These are phyloP conservation scores for Citrus hindsii DNA, from an alignment of 345 rosid genomes.

Conservation along the genomic window DNA sequence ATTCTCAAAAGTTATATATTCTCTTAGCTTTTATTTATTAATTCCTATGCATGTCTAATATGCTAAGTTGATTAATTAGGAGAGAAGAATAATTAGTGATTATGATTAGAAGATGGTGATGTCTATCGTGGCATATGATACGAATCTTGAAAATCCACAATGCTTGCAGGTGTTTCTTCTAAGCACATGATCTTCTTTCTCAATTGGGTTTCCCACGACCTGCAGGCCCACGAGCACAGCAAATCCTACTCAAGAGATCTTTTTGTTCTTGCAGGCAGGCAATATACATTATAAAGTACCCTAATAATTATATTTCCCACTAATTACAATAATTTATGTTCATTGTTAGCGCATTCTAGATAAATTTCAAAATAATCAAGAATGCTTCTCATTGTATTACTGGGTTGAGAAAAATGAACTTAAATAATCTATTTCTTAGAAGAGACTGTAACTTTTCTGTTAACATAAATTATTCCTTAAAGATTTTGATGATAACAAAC, in stretches of 20 bases:
- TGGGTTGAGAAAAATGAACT: no score
- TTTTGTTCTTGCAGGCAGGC: not conserved
- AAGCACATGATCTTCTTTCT: constrained; percentile 1
- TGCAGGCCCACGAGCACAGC: not conserved
- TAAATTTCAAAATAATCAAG: no score
- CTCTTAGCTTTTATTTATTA: not conserved
- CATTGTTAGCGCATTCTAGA: not conserved
- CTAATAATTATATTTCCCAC: not conserved
- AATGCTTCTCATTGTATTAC: no score
- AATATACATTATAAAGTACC: no score
- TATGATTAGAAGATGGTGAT: not conserved
- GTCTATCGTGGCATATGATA: constrained; percentile 8
- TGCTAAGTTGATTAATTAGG: not conserved
- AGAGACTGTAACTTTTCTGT: no score
- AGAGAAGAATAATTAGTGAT: constrained; percentile 10
- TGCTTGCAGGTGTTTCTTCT: constrained; percentile 8
- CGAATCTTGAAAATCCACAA: constrained; percentile 9
- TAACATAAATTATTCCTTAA: no score
- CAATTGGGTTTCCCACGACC: not conserved
- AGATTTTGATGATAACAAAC: no score
- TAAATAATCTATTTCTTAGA: no score
- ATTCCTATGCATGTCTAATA: not conserved
- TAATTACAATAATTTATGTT: not conserved
- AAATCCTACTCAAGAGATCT: constrained; percentile 6
- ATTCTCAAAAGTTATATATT: not conserved